Evolutionary conservation across 1,284 basidiomycete species (phyloP).

Genomic region (Pseudozyma tsukubaensis): DNA sequence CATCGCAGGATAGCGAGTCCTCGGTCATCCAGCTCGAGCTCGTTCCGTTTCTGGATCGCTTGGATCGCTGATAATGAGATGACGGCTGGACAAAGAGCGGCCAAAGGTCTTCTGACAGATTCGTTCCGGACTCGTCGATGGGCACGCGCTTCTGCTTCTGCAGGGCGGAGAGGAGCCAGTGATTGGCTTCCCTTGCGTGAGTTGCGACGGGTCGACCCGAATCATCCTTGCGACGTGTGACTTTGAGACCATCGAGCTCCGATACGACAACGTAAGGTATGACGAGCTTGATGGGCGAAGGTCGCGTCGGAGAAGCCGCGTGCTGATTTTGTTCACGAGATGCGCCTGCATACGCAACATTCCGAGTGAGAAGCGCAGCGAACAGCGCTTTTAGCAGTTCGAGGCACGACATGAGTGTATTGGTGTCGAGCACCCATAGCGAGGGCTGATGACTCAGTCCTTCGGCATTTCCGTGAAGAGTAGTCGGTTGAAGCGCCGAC

Average conservation of each 20-base stretch:
- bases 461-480: not conserved
- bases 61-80: conserved; percentile 20
- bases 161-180: conserved; percentile 45
- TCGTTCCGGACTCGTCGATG: conserved; percentile 21
- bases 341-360: conserved; percentile 24
- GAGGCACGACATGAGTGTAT: conserved; percentile 48
- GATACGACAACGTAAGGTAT: conserved; percentile 41
- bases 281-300: conserved; percentile 43
- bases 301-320: conserved; percentile 5
- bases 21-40: conserved; percentile 3
- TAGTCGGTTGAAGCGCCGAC: conserved; percentile 18
- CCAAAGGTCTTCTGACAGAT: conserved; percentile 28
- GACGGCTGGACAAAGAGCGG: conserved; percentile 36
- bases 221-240: conserved; percentile 28
- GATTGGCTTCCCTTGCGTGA: conserved; percentile 43
- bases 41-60: not conserved
- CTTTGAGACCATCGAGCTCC: conserved; percentile 49
- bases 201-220: conserved; percentile 31
- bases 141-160: conserved; percentile 48
- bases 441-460: conserved; percentile 16
- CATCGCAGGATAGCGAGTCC: conserved; percentile 30
- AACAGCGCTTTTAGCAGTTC: conserved; percentile 48
- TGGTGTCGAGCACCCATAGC: conserved; percentile 50
- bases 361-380: conserved; percentile 40
- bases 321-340: conserved; percentile 4